phyloP scores from a whole-genome alignment of 345 rosid species.

The Erodium maritimum region DNA sequence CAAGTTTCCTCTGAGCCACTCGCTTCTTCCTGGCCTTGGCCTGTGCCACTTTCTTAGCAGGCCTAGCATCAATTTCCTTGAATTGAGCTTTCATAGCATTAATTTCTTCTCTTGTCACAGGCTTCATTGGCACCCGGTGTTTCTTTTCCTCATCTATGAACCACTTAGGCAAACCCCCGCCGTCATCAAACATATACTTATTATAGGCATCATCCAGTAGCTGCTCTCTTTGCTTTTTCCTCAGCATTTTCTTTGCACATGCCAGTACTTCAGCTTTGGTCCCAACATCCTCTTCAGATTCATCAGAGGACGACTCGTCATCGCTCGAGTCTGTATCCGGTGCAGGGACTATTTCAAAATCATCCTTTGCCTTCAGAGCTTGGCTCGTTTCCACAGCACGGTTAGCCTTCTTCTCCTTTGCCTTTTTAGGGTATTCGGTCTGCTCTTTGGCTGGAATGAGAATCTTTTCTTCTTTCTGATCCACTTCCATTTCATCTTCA shows the following conservation, averaged over 20 bases:
- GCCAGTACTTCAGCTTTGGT: constrained; percentile 85
- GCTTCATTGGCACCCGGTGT: constrained; percentile 67
- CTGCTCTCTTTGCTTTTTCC: constrained; percentile 76
- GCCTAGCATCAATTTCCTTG: constrained; percentile 81
- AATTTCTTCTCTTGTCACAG: constrained; percentile 76
- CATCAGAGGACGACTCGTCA: constrained; percentile 59
- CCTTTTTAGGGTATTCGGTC: constrained; percentile 10
- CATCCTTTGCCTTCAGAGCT: constrained; percentile 32
- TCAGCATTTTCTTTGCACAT: constrained; percentile 80
- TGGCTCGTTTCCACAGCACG: constrained; percentile 4
- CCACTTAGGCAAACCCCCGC: constrained; percentile 60
- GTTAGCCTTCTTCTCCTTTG: constrained; percentile 22
- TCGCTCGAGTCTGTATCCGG: constrained; percentile 65
- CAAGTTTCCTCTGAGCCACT: constrained; percentile 54
- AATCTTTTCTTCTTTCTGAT: constrained; percentile 1
- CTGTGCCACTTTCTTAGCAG: constrained; percentile 90
- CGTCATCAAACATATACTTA: constrained; percentile 67
- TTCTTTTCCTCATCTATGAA: constrained; percentile 78
- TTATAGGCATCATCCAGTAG: constrained; percentile 79
- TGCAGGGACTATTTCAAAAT: constrained; percentile 78
- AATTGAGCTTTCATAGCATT: constrained; percentile 81
- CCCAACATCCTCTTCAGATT: constrained; percentile 43
- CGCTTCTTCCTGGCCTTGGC: constrained; percentile 92
- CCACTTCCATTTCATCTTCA: constrained; percentile 45
- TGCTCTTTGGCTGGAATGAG: constrained; percentile 6